Evolutionary conservation across 768 basidiomycete species (phyloP).

Genomic region (Dictyophora rubrovolvata): DNA sequence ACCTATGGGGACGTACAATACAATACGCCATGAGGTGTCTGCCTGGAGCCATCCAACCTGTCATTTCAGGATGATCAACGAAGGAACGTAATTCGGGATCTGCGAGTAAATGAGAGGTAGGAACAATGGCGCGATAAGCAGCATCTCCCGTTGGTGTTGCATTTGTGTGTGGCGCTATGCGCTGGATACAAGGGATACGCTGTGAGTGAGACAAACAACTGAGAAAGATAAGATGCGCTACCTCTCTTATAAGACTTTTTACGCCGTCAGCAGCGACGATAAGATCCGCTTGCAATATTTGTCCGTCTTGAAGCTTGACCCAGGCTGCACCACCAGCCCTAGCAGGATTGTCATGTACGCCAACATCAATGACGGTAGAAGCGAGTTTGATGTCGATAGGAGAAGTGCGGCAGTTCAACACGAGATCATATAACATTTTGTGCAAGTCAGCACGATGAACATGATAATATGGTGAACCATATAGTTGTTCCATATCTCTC

Average conservation of each 20-base stretch:
- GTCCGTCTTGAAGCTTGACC: constrained; percentile 33
- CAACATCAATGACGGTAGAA: constrained; percentile 25
- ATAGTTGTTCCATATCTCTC: constrained; percentile 21
- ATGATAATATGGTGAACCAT: constrained; percentile 27
- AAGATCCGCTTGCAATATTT: constrained; percentile 33
- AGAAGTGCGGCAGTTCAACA: constrained; percentile 13
- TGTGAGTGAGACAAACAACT: neutral
- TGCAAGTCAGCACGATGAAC: constrained; percentile 42
- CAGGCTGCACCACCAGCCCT: constrained; percentile 13
- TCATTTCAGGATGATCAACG: constrained; percentile 42
- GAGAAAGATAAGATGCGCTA: neutral
- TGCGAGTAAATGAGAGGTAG: constrained; percentile 1
- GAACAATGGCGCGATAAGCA: constrained; percentile 39
- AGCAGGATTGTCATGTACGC: constrained; percentile 9
- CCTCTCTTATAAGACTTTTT: constrained; percentile 10
- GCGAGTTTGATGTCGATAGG: constrained; percentile 24
- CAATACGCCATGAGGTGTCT: constrained; percentile 36
- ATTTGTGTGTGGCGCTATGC: constrained; percentile 32
- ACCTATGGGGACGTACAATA: constrained; percentile 20
- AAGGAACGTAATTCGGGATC: constrained; percentile 44
- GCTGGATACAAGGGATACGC: neutral
- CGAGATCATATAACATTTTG: constrained; percentile 27
- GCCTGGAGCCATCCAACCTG: constrained; percentile 49
- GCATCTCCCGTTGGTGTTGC: constrained; percentile 49
- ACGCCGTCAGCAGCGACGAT: constrained; percentile 32